phyloP scores from a whole-genome alignment of 2,329 filamentous ascomycete genomes.

The Pleomassaria siparia region DNA sequence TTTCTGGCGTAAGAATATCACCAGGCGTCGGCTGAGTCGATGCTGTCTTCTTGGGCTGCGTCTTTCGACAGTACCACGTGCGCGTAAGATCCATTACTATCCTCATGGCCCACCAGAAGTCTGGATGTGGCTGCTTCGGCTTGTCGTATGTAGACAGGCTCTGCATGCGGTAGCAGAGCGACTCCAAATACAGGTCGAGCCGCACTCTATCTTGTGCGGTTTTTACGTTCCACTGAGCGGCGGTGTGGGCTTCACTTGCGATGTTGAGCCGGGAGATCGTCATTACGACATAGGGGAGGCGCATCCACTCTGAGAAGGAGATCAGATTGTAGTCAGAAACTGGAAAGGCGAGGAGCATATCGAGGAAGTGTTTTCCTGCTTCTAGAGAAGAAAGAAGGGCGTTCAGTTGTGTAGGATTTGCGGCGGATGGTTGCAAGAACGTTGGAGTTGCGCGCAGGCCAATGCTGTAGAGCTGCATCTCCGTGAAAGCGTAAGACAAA shows the following conservation, averaged over 20 bases:
- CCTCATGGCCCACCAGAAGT: conserved; percentile 36
- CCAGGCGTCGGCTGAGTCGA: conserved; percentile 3
- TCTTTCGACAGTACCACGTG: conserved; percentile 32
- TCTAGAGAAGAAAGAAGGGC: conserved; percentile 46
- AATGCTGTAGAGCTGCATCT: conserved; percentile 30
- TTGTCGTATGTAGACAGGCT: conserved; percentile 27
- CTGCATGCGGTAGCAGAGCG: conserved; percentile 38
- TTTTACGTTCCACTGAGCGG: conserved; percentile 34
- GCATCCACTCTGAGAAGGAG: conserved; percentile 38
- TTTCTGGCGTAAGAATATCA: conserved; percentile 11
- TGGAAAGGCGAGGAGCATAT: conserved; percentile 68
- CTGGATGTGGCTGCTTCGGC: conserved; percentile 23
- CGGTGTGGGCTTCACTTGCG: conserved; percentile 21
- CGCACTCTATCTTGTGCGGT: conserved; percentile 34
- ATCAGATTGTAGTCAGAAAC: conserved; percentile 54
- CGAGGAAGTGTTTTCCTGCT: conserved; percentile 68
- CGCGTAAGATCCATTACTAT: conserved; percentile 33
- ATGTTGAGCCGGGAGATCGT: conserved; percentile 33
- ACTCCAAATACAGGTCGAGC: conserved; percentile 36
- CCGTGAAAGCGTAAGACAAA: conserved; percentile 30
- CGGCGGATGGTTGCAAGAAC: neutral
- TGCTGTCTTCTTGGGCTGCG: conserved; percentile 9
- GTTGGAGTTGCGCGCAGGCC: conserved; percentile 20
- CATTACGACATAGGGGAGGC: conserved; percentile 32
- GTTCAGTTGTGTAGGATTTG: conserved; percentile 22